phyloP scores from a whole-genome alignment of 2,329 filamentous ascomycete species.

The Fusarium bulbicola region DNA sequence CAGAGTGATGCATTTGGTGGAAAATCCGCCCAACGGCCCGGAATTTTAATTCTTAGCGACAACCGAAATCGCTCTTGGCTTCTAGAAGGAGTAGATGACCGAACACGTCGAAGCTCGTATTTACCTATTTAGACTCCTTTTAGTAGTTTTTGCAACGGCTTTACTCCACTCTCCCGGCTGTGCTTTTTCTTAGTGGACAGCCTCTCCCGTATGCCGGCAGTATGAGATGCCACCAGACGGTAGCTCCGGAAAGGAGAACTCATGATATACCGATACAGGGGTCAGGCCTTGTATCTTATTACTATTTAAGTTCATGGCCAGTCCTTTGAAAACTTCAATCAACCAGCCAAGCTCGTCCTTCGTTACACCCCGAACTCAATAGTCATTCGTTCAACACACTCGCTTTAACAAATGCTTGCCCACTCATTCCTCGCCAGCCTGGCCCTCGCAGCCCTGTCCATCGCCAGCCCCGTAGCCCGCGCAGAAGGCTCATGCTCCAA shows the following conservation, averaged over 20 bases:
- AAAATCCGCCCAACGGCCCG: background rate
- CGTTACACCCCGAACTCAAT: background rate
- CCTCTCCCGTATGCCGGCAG: background rate
- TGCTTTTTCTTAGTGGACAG: background rate
- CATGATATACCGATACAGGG: background rate
- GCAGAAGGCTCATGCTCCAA: background rate
- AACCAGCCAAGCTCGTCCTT: background rate
- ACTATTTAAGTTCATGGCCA: background rate
- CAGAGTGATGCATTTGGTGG: background rate
- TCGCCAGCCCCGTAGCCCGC: background rate
- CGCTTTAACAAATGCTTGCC: constrained; percentile 1
- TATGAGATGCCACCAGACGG: background rate
- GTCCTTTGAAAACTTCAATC: background rate
- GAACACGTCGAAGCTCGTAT: background rate
- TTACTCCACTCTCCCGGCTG: background rate
- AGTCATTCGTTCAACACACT: constrained; percentile 1
- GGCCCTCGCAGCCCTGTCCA: background rate
- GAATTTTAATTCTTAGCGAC: background rate
- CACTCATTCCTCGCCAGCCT: background rate
- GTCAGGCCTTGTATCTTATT: background rate
- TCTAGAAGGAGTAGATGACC: background rate
- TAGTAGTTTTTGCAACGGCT: background rate
- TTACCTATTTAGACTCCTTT: background rate
- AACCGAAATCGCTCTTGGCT: background rate
- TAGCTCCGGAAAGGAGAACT: background rate